These are phyloP conservation scores for Circinella umbellata DNA, from an alignment of 371 early-diverging fungal species.

Conservation along the genomic window DNA sequence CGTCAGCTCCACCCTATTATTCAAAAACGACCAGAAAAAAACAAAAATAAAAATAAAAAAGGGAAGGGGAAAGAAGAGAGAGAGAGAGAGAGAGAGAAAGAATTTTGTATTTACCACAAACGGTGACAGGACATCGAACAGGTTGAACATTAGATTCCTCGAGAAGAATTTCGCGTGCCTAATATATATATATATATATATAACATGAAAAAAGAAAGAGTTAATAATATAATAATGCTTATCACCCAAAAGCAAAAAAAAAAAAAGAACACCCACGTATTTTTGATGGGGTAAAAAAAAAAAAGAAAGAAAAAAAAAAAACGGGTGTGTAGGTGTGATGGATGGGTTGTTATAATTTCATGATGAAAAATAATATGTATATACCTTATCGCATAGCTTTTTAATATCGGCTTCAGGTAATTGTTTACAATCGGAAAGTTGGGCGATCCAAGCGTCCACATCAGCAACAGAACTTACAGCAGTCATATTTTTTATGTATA, in stretches of 20 bases:
- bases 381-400: conserved; percentile 92
- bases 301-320: no score
- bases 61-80: neutral
- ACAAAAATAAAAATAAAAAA: neutral
- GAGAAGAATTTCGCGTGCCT: conserved; percentile 92
- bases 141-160: conserved; percentile 97
- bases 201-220: neutral
- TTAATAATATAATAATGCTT: neutral
- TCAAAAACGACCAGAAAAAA: neutral
- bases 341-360: neutral
- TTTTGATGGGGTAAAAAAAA: no score
- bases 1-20: neutral
- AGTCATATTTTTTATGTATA: conserved; percentile 34
- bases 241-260: no score
- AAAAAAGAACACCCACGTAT: no score
- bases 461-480: conserved; percentile 52
- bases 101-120: conserved; percentile 72
- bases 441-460: conserved; percentile 89
- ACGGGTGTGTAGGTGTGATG: no score
- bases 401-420: conserved; percentile 93
- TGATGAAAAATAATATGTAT: neutral
- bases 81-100: neutral
- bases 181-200: neutral
- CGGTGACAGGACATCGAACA: conserved; percentile 93
- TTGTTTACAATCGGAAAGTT: conserved; percentile 89